These are phyloP conservation scores for Plasmodium relictum DNA, from an alignment of 169 alveolate genomes.

Conservation along the genomic window DNA sequence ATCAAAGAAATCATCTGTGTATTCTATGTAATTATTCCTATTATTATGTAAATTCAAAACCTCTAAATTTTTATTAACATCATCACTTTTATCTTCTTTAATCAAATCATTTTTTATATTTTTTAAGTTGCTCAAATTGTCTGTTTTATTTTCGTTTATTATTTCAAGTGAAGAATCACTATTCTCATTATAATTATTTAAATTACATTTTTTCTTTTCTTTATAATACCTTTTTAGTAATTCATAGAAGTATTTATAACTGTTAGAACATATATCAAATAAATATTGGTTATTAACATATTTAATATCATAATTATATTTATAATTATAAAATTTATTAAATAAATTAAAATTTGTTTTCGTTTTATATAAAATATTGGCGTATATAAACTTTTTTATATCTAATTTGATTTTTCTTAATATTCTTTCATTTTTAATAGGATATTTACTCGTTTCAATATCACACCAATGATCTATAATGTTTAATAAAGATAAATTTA, in stretches of 20 bases:
- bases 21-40: not conserved
- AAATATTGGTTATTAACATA: slow-evolving; percentile 29
- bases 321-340: slow-evolving; percentile 33
- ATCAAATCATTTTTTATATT: not conserved
- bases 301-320: slow-evolving; percentile 15
- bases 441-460: slow-evolving; percentile 43
- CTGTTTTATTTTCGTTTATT: too few relatives aligned
- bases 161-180: not conserved
- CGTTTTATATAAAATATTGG: slow-evolving; percentile 39
- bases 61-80: not conserved
- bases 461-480: slow-evolving; percentile 48
- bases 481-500: slow-evolving; percentile 14
- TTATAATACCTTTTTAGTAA: slow-evolving; percentile 23
- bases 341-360: slow-evolving; percentile 30
- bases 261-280: slow-evolving; percentile 1
- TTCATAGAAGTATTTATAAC: not conserved
- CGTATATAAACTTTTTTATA: slow-evolving; percentile 37
- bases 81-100: not conserved
- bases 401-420: slow-evolving; percentile 32
- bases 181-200: not conserved
- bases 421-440: slow-evolving; percentile 5
- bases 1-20: slow-evolving; percentile 28
- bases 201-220: not conserved
- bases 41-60: not conserved
- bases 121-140: not conserved